Evolutionary conservation across 2,329 filamentous ascomycete species (phyloP), one percentile per base, ranked within the genome.

Genomic region (Penicillium sp.): DNA sequence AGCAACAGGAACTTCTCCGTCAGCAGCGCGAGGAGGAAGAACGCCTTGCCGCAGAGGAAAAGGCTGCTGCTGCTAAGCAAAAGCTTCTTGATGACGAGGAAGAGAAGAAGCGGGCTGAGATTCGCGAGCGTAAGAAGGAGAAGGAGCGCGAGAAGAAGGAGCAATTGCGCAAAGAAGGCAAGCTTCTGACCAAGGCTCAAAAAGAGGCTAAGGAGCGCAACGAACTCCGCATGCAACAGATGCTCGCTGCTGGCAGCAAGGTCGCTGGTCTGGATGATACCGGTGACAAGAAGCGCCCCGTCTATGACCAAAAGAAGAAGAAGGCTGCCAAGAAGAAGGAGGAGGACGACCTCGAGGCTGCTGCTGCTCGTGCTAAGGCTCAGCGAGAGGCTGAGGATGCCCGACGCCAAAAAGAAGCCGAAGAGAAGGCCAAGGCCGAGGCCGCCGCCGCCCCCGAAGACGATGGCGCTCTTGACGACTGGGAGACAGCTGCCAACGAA

Each of bases 251-350:
- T 36, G 78, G 78, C 62, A 74, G 64, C 49, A 73, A 72, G 53
- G 77, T 79, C 62, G 74, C 77, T 56, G 75, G 79, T 63, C 64
- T 77, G 55, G 66, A 74, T 55, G 71, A 71, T 44, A 64, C 64
- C 45, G 80, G 80, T 3, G 83, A 87, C 63, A 93, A 92, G 81
- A 92, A 91, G 80, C 91, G 90, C 73, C 81, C 84, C 21, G 81
- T 84, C 29, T 87, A 88, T 58, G 89, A 95, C 56, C 86, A 82
- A 70, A 87, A 83, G 65, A 88, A 86, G 77, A 96, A 91, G 81
- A 89, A 88, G 72, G 88, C 83, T 51, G 81, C 85, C 52, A 83
- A 83, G 70, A 84, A 84, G 70, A 76, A 79, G 55, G 81, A 82
- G 16, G 82, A 85, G 53, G 82, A 84, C 51, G 82, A 84, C 51